Percentiles rank a stretch among this genome's conserved stretches.
Conservation (phyloP, 164 flowering plant genomes). For the Aristolochia fimbriata region DNA sequence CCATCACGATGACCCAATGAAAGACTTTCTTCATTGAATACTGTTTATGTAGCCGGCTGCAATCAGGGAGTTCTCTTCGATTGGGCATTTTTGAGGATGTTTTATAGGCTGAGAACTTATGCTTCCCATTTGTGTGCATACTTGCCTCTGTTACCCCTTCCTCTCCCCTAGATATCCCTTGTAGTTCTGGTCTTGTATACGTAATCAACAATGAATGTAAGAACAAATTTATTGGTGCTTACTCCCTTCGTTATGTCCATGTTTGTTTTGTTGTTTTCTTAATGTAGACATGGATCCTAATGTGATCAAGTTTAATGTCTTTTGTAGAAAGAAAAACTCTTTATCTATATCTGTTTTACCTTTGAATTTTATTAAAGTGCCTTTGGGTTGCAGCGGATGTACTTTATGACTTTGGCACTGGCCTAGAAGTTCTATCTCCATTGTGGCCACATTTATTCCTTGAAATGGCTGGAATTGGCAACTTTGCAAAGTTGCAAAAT, state of each 20-base stretch:
- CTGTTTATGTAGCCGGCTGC: background rate
- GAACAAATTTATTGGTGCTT: background rate
- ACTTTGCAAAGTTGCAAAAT: slow-evolving; percentile 77
- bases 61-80: too few species aligned
- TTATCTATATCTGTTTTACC: too few species aligned
- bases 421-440: slow-evolving; percentile 93
- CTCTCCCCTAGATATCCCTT: too few species aligned
- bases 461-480: slow-evolving; percentile 95
- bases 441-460: slow-evolving; percentile 91
- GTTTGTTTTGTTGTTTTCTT: too few species aligned
- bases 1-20: slow-evolving; percentile 85
- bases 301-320: too few species aligned
- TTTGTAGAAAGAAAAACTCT: too few species aligned
- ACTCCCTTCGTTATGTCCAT: background rate
- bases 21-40: slow-evolving; percentile 51
- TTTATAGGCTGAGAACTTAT: background rate
- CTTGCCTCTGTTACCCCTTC: too few species aligned
- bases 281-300: too few species aligned
- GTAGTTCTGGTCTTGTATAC: too few species aligned
- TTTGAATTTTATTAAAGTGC: too few species aligned
- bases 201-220: too few species aligned
- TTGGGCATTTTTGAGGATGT: background rate
- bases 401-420: slow-evolving; percentile 91
- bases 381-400: slow-evolving; percentile 77
- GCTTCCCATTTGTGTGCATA: background rate